Evolutionary conservation across 768 basidiomycete genomes (phyloP).

Genomic region (Cystofilobasidium capitatum): DNA sequence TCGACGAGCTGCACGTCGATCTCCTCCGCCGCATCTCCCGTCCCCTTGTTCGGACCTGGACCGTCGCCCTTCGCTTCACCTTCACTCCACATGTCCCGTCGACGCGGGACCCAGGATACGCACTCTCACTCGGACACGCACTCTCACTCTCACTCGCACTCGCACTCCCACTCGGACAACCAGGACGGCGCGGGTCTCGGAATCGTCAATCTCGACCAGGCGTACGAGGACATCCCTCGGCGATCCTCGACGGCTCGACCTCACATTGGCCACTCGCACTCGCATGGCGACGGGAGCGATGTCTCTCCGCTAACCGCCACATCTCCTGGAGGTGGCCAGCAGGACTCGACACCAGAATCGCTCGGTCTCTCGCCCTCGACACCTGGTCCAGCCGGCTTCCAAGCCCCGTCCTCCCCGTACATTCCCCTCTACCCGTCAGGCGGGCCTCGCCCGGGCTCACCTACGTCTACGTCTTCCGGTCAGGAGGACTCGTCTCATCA

Average conservation of each 20-base stretch:
- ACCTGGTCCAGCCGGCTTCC: neutral
- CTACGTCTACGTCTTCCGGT: neutral
- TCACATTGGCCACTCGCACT: neutral
- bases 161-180: neutral
- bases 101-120: neutral
- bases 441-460: neutral
- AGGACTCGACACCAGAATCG: slow-evolving; percentile 3
- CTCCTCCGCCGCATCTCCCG: too few species aligned
- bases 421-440: slow-evolving; percentile 7
- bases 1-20: too few species aligned
- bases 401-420: slow-evolving; percentile 9
- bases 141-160: neutral
- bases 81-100: slow-evolving; percentile 4
- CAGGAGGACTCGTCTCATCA: neutral
- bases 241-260: too few species aligned
- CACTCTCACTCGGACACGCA: neutral
- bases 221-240: neutral
- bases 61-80: too few species aligned
- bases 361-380: neutral
- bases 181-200: neutral
- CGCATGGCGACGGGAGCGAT: neutral
- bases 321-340: neutral
- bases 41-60: too few species aligned
- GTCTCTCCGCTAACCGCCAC: neutral
- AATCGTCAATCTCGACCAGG: neutral